These are phyloP conservation scores for Abelmoschus esculentus DNA, from an alignment of 345 rosid species.

Conservation along the genomic window DNA sequence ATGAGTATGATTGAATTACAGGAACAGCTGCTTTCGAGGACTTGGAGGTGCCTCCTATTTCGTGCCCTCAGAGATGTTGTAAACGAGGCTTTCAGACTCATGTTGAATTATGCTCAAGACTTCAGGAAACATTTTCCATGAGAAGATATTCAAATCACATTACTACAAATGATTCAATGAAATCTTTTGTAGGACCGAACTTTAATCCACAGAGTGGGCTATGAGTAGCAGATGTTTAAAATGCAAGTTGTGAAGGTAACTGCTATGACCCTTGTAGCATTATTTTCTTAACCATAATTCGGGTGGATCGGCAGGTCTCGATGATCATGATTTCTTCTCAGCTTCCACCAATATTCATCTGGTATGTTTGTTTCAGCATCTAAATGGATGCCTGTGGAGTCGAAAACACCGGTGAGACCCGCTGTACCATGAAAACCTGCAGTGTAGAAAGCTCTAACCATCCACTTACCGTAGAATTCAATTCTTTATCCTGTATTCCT, in stretches of 20 bases:
- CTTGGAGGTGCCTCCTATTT: slow-evolving; percentile 14
- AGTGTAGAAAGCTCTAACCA: slow-evolving; percentile 50
- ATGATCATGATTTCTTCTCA: not conserved
- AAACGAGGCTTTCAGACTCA: slow-evolving; percentile 11
- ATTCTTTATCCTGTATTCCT: slow-evolving; percentile 28
- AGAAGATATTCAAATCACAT: slow-evolving; percentile 8
- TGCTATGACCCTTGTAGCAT: slow-evolving; percentile 12
- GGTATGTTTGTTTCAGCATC: slow-evolving; percentile 12
- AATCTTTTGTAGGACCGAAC: not conserved
- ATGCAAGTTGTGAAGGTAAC: slow-evolving; percentile 10
- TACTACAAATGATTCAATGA: not conserved
- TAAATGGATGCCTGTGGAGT: slow-evolving; percentile 5
- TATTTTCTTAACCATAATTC: not conserved
- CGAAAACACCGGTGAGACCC: slow-evolving; percentile 20
- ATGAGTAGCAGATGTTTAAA: slow-evolving; percentile 4
- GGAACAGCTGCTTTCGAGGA: slow-evolving; percentile 17
- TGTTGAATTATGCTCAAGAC: not conserved
- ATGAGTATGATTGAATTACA: slow-evolving; percentile 7
- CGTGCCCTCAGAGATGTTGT: slow-evolving; percentile 15
- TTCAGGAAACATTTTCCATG: slow-evolving; percentile 2
- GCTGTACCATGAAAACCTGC: slow-evolving; percentile 32
- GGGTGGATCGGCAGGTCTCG: not conserved
- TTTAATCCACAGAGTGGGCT: not conserved
- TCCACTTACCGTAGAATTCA: slow-evolving; percentile 32
- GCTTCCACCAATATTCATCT: slow-evolving; percentile 16